A percentile compares a stretch with the other conserved stretches of the same genome.
Conservation (phyloP, 495 filamentous ascomycete genomes). For the Cladorrhinum samala region DNA sequence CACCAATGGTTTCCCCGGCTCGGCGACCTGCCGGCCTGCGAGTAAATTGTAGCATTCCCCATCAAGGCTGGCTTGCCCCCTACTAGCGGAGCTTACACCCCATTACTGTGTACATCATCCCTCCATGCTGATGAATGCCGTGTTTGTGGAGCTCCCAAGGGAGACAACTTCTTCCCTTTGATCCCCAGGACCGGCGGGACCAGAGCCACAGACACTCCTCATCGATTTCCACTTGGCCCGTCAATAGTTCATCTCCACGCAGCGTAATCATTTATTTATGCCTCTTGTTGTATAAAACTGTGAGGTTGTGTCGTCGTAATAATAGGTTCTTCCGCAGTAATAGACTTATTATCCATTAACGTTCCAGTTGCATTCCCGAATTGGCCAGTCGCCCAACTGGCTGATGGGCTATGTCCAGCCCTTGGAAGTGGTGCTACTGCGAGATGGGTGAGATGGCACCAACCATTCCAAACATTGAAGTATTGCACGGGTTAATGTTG, state of each 20-base stretch:
- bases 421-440: too few species aligned
- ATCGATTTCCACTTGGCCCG: neutral
- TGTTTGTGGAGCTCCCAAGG: neutral
- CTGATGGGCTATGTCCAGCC: too few species aligned
- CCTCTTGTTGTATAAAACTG: neutral
- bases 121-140: constrained; percentile 8
- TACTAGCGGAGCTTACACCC: neutral
- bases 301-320: neutral
- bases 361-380: neutral
- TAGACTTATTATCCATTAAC: neutral
- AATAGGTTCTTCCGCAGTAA: too few species aligned
- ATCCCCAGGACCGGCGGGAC: neutral
- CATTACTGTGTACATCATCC: neutral
- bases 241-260: neutral
- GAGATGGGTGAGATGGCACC: too few species aligned
- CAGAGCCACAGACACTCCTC: neutral
- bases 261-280: too few species aligned
- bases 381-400: neutral
- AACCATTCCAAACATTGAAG: too few species aligned
- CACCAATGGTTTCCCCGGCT: neutral
- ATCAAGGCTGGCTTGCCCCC: too few species aligned
- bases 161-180: neutral
- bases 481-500: too few species aligned
- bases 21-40: constrained; percentile 1
- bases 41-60: constrained; percentile 1